Base-by-base conservation (phyloP, 2,329 filamentous ascomycete genomes). In the Scedosporium aurantiacum region DNA sequence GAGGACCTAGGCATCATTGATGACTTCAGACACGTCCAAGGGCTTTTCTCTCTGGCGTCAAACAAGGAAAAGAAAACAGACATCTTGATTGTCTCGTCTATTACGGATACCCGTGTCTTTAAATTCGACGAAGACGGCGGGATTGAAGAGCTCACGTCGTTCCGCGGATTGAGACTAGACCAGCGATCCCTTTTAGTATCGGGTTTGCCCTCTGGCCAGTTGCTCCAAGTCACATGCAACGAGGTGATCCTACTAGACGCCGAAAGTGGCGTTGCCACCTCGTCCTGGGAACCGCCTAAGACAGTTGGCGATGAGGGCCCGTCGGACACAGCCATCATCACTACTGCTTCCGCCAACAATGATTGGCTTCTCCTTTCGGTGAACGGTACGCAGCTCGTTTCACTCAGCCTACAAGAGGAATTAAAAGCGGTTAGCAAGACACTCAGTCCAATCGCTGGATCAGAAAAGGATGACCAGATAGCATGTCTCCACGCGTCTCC, bases 21-120 rank as follows among this genome's bases (percentile, higher is more conserved):
- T 41, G 88, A 95, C 55, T 85, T 97, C 75, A 79, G 85, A 37
- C 82, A 87, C 69, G 85, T 90, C 50, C 85, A 85, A 61, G 85
- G 86, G 27, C 74, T 96, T 1, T 96, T 91, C 76, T 80, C 86
- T 3, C 71, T 96, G 14, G 78, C 76, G 65, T 81, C 82, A 62
- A 68, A 78, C 60, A 73, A 74, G 0, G 74, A 76, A 43, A 71
- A 71, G 16, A 79, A 78, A 63, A 76, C 76, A 25, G 90, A 99
- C 68, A 89, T 83, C 0, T 78, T 99, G 12, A 74, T 95, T 1
- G 85, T 91, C 6, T 92, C 91, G 0, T 91, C 93, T 63, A 80
- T 94, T 27, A 85, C 87, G 8, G 91, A 96, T 69, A 96, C 92
- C 1, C 82, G 93, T 64, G 79, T 92, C 1, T 96, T 99, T 69